A percentile compares a stretch with the other conserved stretches of the same genome.
Conservation (phyloP, 164 flowering plant species). For the Amborella trichopoda region DNA sequence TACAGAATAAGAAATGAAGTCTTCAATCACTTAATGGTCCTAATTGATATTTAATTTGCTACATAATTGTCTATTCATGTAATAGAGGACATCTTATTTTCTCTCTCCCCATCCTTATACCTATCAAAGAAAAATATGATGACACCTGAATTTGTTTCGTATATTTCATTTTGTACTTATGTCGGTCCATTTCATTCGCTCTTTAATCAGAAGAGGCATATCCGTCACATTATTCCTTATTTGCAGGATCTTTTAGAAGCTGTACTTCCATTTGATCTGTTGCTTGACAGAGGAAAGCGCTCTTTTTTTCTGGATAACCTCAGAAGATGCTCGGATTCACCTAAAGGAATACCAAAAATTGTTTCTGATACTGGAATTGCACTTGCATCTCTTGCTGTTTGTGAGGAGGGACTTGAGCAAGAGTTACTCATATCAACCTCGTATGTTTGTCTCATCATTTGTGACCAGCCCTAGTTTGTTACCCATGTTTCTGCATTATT, state of each 20-base stretch:
- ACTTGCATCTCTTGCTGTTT: constrained; percentile 61
- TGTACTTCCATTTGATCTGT: constrained; percentile 81
- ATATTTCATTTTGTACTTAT: too few species aligned
- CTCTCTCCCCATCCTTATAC: too few species aligned
- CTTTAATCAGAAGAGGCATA: too few species aligned
- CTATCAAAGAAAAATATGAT: too few species aligned
- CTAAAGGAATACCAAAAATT: constrained; percentile 41
- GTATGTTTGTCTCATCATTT: constrained; percentile 28
- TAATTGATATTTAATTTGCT: too few species aligned
- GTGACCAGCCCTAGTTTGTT: neutral
- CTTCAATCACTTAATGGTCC: too few species aligned
- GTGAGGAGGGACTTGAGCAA: constrained; percentile 86
- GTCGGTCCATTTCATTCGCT: too few species aligned
- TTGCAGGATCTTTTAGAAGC: constrained; percentile 86
- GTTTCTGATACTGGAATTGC: constrained; percentile 76
- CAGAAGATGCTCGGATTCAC: constrained; percentile 19
- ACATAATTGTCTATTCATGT: too few species aligned
- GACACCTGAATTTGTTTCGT: too few species aligned
- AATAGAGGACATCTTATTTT: too few species aligned
- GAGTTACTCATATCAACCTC: constrained; percentile 81
- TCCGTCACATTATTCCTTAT: neutral
- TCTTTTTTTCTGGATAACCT: constrained; percentile 33
- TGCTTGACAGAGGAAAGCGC: constrained; percentile 61
- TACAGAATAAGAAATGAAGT: too few species aligned
- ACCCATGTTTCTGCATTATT: neutral